These are phyloP conservation scores for Pseudonectria buxi DNA, from an alignment of 2,329 filamentous ascomycete species.

Conservation along the genomic window DNA sequence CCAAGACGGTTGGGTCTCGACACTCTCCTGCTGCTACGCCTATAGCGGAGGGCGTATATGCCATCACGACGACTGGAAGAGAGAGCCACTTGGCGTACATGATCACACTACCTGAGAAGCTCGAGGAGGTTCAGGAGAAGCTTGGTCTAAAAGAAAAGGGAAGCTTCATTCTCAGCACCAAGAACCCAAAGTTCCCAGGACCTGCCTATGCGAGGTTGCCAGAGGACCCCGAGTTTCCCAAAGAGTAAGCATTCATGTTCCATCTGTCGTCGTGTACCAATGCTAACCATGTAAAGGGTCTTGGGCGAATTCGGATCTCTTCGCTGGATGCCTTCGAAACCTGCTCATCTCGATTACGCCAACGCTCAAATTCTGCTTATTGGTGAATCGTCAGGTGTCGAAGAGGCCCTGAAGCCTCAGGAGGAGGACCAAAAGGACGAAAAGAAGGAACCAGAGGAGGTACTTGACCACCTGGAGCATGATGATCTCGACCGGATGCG, in stretches of 20 bases:
- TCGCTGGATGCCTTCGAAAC: slow-evolving; percentile 68
- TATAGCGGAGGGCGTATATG: slow-evolving; percentile 81
- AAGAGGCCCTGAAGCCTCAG: slow-evolving; percentile 16
- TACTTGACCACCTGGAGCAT: slow-evolving; percentile 66
- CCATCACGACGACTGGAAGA: slow-evolving; percentile 63
- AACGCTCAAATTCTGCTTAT: slow-evolving; percentile 75
- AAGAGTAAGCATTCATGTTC: slow-evolving; percentile 45
- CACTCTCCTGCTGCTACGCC: slow-evolving; percentile 64
- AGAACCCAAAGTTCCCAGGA: slow-evolving; percentile 67
- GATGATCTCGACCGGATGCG: slow-evolving; percentile 65
- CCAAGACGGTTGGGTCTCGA: slow-evolving; percentile 65
- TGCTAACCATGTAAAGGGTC: slow-evolving; percentile 38
- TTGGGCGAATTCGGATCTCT: slow-evolving; percentile 64
- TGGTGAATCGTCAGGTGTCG: slow-evolving; percentile 46
- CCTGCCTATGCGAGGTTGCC: slow-evolving; percentile 58
- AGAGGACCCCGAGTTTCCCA: slow-evolving; percentile 60
- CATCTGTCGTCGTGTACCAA: neutral
- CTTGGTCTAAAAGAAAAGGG: slow-evolving; percentile 66
- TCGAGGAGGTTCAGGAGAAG: slow-evolving; percentile 67
- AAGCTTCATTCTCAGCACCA: slow-evolving; percentile 71
- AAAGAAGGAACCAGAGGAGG: slow-evolving; percentile 60
- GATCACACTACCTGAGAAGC: slow-evolving; percentile 62
- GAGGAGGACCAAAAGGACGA: slow-evolving; percentile 50
- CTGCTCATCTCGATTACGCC: slow-evolving; percentile 66
- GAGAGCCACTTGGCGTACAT: slow-evolving; percentile 76